Percentiles rank a stretch among this genome's conserved stretches.
Conservation (phyloP, 305 asterid genomes). For the Solanum hybrid region DNA sequence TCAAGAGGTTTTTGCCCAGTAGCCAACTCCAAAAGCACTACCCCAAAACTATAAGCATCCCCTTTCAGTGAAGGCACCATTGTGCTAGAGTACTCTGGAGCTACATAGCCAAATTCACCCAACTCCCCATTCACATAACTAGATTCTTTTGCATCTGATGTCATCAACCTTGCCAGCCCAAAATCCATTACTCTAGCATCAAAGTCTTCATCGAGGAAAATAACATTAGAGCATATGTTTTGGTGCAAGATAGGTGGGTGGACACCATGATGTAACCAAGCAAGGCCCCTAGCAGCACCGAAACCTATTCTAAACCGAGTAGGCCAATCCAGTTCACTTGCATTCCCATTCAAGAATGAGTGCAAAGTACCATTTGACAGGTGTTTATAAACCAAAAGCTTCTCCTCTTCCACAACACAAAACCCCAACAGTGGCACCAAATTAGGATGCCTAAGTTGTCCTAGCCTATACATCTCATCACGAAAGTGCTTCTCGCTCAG, state of each 20-base stretch:
- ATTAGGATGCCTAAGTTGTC: slow-evolving; percentile 90
- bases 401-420: slow-evolving; percentile 84
- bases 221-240: slow-evolving; percentile 62
- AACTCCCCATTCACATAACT: slow-evolving; percentile 51
- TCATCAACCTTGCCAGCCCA: slow-evolving; percentile 65
- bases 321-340: slow-evolving; percentile 60
- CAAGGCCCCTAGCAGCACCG: slow-evolving; percentile 83
- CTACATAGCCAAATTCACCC: slow-evolving; percentile 79
- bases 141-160: slow-evolving; percentile 42
- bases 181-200: slow-evolving; percentile 88
- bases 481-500: slow-evolving; percentile 71
- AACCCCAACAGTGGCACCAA: slow-evolving; percentile 83
- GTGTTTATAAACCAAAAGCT: slow-evolving; percentile 79
- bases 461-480: slow-evolving; percentile 80
- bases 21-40: slow-evolving; percentile 78
- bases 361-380: slow-evolving; percentile 70
- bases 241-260: slow-evolving; percentile 79
- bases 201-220: slow-evolving; percentile 81
- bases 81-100: slow-evolving; percentile 71
- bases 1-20: slow-evolving; percentile 74
- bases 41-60: slow-evolving; percentile 80
- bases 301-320: slow-evolving; percentile 71
- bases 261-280: slow-evolving; percentile 96
- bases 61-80: slow-evolving; percentile 74
- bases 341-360: slow-evolving; percentile 37